Evolutionary conservation across 1,284 basidiomycete genomes (phyloP).

Genomic region (Sanghuangporus sanghuang): DNA sequence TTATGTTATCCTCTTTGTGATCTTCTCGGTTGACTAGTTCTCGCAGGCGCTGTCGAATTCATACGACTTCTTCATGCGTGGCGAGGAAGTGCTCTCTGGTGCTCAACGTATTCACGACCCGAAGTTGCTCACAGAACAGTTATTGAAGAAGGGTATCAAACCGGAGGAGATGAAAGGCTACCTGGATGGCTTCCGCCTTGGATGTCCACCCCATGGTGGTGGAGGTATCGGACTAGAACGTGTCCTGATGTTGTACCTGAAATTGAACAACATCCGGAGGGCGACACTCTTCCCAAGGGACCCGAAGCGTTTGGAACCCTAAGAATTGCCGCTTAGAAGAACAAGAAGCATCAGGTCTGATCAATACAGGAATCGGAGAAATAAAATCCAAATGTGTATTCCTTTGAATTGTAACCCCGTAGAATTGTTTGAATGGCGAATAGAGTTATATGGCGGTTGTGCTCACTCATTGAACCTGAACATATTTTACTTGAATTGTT

Average conservation of each 20-base stretch:
- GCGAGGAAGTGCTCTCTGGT: conserved; percentile 96
- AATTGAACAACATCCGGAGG: conserved; percentile 92
- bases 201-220: conserved; percentile 86
- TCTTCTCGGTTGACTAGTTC: conserved; percentile 12
- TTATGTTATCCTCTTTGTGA: not conserved
- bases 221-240: conserved; percentile 90
- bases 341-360: not conserved
- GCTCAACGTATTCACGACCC: conserved; percentile 97
- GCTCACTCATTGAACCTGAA: not conserved
- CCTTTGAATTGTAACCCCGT: not conserved
- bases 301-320: conserved; percentile 78
- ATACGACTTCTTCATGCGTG: conserved; percentile 99
- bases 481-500: not conserved
- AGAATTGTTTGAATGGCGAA: not conserved
- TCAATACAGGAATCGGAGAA: not conserved
- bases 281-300: conserved; percentile 95
- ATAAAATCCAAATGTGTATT: not conserved
- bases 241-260: conserved; percentile 93
- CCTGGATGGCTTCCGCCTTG: conserved; percentile 91
- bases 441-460: not conserved
- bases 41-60: conserved; percentile 87
- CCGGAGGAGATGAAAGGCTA: conserved; percentile 88
- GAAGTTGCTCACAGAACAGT: conserved; percentile 74
- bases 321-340: conserved; percentile 17
- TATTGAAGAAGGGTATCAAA: conserved; percentile 79